Evolutionary conservation across 2,329 filamentous ascomycete genomes (phyloP).

Genomic region (Colletotrichum melonis): DNA sequence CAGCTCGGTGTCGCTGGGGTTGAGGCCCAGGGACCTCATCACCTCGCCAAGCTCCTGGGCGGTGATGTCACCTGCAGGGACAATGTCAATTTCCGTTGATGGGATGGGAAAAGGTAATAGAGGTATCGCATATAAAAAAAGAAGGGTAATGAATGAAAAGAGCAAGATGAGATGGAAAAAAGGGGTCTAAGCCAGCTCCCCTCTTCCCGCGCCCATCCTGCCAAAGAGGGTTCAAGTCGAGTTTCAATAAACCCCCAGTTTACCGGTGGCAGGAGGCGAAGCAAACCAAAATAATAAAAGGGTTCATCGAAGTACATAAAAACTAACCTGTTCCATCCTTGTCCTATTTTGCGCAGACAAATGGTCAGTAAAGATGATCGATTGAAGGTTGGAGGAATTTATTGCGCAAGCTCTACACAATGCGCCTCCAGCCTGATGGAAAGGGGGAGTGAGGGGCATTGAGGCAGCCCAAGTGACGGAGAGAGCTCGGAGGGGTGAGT

Average conservation of each 20-base stretch:
- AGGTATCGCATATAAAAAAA: not conserved
- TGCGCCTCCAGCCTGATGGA: constrained; percentile 23
- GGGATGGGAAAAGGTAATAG: constrained; percentile 11
- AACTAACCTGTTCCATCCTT: constrained; percentile 91
- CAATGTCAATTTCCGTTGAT: constrained; percentile 40
- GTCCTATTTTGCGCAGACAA: constrained; percentile 67
- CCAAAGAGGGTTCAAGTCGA: constrained; percentile 8
- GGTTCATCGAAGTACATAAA: not conserved
- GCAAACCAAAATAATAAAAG: not conserved
- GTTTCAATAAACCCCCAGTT: not conserved
- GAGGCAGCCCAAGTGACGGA: not conserved
- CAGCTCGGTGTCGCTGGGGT: constrained; percentile 88
- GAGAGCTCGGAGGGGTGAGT: not conserved
- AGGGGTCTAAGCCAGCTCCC: constrained; percentile 17
- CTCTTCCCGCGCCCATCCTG: not conserved
- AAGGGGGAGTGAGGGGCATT: not conserved
- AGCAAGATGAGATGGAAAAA: constrained; percentile 26
- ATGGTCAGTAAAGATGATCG: constrained; percentile 34
- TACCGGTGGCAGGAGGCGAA: constrained; percentile 1
- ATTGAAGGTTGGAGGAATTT: constrained; percentile 2
- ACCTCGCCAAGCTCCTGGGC: constrained; percentile 91
- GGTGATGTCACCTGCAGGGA: constrained; percentile 81
- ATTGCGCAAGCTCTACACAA: not conserved
- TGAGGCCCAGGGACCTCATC: constrained; percentile 90
- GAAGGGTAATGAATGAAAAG: not conserved